These are phyloP conservation scores for Suhomyces kilbournensis DNA, from an alignment of 805 yeast genomes.

Conservation along the genomic window DNA sequence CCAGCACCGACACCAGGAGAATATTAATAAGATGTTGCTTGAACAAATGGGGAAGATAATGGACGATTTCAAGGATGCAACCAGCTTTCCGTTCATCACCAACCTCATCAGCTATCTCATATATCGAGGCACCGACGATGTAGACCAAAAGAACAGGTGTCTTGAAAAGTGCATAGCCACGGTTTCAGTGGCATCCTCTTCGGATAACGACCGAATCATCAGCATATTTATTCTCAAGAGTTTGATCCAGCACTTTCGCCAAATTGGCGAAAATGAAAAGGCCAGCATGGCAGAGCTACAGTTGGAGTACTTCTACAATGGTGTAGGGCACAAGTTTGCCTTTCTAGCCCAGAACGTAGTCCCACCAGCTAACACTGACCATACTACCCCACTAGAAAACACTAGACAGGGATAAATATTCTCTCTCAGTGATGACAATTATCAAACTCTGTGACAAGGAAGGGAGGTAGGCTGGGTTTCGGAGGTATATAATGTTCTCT, in stretches of 20 bases:
- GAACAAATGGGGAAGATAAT: slow-evolving; percentile 1
- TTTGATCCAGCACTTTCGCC: slow-evolving; percentile 10
- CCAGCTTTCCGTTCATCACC: slow-evolving; percentile 15
- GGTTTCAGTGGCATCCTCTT: slow-evolving; percentile 9
- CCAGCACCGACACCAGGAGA: background rate
- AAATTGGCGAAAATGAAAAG: slow-evolving; percentile 18
- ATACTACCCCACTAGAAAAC: no score
- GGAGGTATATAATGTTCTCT: no score
- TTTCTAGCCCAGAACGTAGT: slow-evolving; percentile 7
- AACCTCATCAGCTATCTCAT: slow-evolving; percentile 16
- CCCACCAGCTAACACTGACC: background rate
- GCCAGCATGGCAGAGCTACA: slow-evolving; percentile 20
- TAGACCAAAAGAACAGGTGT: slow-evolving; percentile 14
- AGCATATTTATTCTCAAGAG: slow-evolving; percentile 17
- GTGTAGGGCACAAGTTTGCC: slow-evolving; percentile 7
- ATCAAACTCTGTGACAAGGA: no score
- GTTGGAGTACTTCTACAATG: slow-evolving; percentile 10
- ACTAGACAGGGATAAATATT: no score
- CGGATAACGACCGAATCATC: slow-evolving; percentile 20
- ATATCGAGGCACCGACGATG: slow-evolving; percentile 11
- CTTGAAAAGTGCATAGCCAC: slow-evolving; percentile 13
- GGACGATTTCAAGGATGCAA: slow-evolving; percentile 1
- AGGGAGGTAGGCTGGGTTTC: no score
- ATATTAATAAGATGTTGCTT: background rate
- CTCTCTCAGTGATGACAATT: no score